Conservation (phyloP, 1,284 basidiomycete genomes). For the Rhodotorula sp. region DNA sequence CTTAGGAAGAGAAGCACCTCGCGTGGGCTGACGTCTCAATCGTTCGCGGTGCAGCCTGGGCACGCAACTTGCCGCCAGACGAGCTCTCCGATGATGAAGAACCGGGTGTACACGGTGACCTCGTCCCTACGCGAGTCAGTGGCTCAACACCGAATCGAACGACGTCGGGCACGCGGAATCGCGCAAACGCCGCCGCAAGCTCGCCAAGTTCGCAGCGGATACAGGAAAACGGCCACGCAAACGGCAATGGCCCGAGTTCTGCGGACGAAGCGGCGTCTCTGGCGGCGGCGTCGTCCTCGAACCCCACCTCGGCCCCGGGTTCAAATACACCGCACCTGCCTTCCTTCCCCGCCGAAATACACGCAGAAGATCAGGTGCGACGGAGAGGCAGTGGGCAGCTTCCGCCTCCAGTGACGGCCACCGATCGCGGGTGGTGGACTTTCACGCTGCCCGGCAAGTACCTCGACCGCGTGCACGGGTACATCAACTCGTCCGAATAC, state of each 20-base stretch:
- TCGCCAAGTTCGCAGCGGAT: too few species aligned
- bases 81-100: conserved; percentile 19
- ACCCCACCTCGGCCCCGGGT: not conserved
- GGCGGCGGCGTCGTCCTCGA: conserved; percentile 17
- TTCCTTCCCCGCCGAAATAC: conserved; percentile 1
- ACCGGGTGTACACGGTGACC: conserved; percentile 2
- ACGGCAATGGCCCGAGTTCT: too few species aligned
- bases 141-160: not conserved
- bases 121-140: conserved; percentile 3
- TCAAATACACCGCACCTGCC: not conserved
- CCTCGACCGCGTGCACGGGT: conserved; percentile 42
- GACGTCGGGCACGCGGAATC: not conserved
- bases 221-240: too few species aligned
- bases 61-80: conserved; percentile 28
- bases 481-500: conserved; percentile 24
- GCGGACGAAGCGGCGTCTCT: not conserved
- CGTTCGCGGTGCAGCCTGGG: conserved; percentile 25
- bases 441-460: conserved; percentile 44
- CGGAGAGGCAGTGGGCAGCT: not conserved
- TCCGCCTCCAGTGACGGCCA: not conserved
- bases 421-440: conserved; percentile 43
- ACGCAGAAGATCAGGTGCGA: not conserved
- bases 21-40: not conserved
- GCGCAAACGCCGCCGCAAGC: too few species aligned
- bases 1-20: too few species aligned